Evolutionary conservation across 257 asterid species (phyloP), one percentile per base, ranked within the genome.

Genomic region (Linaria vulgaris): DNA sequence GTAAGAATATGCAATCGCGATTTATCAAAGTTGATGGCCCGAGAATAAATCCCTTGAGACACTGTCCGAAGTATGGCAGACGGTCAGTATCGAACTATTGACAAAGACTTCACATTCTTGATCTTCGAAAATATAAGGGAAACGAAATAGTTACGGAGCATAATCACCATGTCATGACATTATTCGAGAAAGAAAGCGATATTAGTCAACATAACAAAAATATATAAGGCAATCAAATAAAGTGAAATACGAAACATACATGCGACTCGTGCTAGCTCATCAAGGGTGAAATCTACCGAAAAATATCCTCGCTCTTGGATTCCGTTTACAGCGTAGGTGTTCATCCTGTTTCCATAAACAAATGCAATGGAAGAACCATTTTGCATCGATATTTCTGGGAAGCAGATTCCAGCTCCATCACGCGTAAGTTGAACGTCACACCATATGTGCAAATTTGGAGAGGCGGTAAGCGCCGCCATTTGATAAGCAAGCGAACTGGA

Each of bases 371-470:
- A 50, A 17, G 98, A 74, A 54, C 80, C 68, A 64, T 88, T 88
- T 52, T 84, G 69, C 7, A 91, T 88, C 72, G 4, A 68, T 68
- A 82, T 27, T 69, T 84, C 84, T 0, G 96, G 90, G 34, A 81
- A 72, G 75, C 98, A 91, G 61, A 91, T 81, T 8, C 94, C 98
- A n/a, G 25, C 76, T 59, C 76, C 90, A 74, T 88, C 98, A 67
- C 80, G 88, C 0, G 88, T 91, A 54, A 91, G 96, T 70, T 91
- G 98, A 66, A 91, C 87, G 61, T 88, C 90, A 61, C 98, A 91
- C 96, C 90, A 88, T 15, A 74, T 50, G 13, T 67, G 64, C 39
- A 71, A 56, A 68, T 82, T 41, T 1, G 72, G 21, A 49, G 69
- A 67, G 57, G 95, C 72, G 12, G 76, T 65, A 38, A 12, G 6